These are phyloP conservation scores for Klebsormidium nitens DNA, from an alignment of 139 green algal species.

Conservation along the genomic window DNA sequence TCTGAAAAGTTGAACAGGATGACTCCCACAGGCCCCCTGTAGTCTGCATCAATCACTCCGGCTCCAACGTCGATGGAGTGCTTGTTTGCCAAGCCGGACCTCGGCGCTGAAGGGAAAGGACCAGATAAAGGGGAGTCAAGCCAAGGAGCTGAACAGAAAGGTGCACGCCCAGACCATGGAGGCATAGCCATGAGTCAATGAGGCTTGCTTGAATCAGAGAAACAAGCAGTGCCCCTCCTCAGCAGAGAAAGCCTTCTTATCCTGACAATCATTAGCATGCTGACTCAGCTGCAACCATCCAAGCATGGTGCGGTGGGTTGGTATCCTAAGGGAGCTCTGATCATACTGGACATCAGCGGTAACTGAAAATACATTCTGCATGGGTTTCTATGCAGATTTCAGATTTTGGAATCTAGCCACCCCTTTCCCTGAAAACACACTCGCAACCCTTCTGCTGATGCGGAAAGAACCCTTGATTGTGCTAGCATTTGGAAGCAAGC, in stretches of 20 bases:
- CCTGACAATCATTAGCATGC: no score
- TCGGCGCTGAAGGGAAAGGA: conserved; percentile 68
- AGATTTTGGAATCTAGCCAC: no score
- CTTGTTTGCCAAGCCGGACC: conserved; percentile 92
- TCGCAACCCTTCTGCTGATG: no score
- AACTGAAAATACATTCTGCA: no score
- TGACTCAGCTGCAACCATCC: no score
- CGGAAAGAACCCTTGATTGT: no score
- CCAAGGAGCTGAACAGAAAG: neutral
- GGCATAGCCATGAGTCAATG: neutral
- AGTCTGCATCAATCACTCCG: conserved; percentile 96
- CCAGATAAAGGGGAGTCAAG: neutral
- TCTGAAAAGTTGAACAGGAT: conserved; percentile 96
- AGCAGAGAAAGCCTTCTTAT: neutral
- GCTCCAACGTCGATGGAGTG: conserved; percentile 94
- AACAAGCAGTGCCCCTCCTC: neutral
- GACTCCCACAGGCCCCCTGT: conserved; percentile 86
- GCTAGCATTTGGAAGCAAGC: no score
- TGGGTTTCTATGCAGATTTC: no score
- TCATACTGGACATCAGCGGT: no score
- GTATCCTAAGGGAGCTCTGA: no score
- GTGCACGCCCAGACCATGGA: neutral
- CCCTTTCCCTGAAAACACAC: no score
- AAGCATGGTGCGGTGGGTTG: no score
- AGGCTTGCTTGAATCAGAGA: neutral